Percentiles rank a stretch among this genome's conserved stretches.
These are phyloP conservation scores for Tuber melanosporum DNA, from an alignment of 495 filamentous ascomycete species.

Conservation along the genomic window DNA sequence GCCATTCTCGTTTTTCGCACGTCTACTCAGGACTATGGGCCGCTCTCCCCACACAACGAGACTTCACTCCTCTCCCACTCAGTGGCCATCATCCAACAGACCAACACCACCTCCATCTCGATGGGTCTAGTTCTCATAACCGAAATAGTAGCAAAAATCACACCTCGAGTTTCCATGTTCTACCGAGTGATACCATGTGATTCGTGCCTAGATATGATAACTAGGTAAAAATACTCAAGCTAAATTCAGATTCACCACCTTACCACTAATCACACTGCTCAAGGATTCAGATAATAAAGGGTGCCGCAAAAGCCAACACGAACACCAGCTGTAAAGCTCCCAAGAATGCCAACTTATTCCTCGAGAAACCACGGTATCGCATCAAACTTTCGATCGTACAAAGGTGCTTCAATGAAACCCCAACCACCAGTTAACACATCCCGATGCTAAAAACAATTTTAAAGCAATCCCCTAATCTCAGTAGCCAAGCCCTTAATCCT, in stretches of 20 bases:
- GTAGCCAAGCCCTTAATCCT: conserved; percentile 54
- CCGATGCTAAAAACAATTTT: background rate
- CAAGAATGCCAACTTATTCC: background rate
- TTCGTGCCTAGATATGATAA: background rate
- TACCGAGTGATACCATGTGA: background rate
- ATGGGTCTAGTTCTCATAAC: background rate
- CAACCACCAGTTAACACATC: background rate
- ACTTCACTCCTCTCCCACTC: background rate
- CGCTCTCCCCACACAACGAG: background rate
- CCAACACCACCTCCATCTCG: background rate
- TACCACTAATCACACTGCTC: background rate
- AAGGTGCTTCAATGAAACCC: background rate
- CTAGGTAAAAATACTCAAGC: background rate
- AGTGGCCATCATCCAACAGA: background rate
- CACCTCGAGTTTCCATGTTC: background rate
- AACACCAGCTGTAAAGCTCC: background rate
- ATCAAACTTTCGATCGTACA: background rate
- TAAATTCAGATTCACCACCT: background rate
- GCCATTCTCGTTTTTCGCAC: background rate
- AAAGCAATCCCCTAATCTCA: conserved; percentile 54
- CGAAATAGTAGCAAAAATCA: background rate
- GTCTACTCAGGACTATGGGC: background rate
- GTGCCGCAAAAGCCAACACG: background rate
- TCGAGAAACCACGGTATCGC: background rate
- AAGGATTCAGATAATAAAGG: background rate